phyloP scores from a whole-genome alignment of 805 yeast species.

The Candida incommunis region DNA sequence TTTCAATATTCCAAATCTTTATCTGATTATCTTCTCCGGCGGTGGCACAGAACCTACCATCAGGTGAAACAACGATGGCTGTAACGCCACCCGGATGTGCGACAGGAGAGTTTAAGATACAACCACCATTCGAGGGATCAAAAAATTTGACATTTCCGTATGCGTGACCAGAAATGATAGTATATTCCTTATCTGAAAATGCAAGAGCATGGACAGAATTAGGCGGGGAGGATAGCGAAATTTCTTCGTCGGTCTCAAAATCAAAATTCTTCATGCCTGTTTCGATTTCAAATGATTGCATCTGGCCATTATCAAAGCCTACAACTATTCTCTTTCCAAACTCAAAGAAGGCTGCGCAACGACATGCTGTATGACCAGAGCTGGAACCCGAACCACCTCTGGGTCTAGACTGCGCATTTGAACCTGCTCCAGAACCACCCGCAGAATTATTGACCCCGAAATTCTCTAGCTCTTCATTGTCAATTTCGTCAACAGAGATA shows the following conservation, averaged over 20 bases:
- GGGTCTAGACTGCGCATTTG: too few species aligned
- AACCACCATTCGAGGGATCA: constrained; percentile 6
- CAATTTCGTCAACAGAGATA: constrained; percentile 1
- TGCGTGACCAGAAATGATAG: constrained; percentile 6
- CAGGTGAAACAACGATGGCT: constrained; percentile 3
- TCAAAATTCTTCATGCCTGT: constrained; percentile 6
- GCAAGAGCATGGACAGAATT: constrained; percentile 1
- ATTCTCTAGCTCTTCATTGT: neutral
- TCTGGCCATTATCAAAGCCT: constrained; percentile 9
- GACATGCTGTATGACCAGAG: constrained; percentile 1
- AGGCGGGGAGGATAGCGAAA: constrained; percentile 2
- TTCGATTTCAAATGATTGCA: constrained; percentile 10
- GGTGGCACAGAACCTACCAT: constrained; percentile 4
- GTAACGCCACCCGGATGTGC: constrained; percentile 5
- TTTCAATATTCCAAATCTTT: constrained; percentile 7
- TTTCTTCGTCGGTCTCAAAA: constrained; percentile 5
- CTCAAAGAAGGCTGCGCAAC: constrained; percentile 1
- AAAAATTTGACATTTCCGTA: constrained; percentile 9
- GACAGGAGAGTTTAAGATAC: neutral
- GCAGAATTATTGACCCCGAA: too few species aligned
- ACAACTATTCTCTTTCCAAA: constrained; percentile 6
- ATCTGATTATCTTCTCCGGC: constrained; percentile 9
- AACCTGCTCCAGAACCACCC: neutral
- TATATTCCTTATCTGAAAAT: constrained; percentile 1
- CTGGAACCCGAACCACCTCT: too few species aligned